Percentiles rank a stretch among this genome's conserved stretches.
Conservation (phyloP, 2,329 filamentous ascomycete species). For the Colletotrichum godetiae region DNA sequence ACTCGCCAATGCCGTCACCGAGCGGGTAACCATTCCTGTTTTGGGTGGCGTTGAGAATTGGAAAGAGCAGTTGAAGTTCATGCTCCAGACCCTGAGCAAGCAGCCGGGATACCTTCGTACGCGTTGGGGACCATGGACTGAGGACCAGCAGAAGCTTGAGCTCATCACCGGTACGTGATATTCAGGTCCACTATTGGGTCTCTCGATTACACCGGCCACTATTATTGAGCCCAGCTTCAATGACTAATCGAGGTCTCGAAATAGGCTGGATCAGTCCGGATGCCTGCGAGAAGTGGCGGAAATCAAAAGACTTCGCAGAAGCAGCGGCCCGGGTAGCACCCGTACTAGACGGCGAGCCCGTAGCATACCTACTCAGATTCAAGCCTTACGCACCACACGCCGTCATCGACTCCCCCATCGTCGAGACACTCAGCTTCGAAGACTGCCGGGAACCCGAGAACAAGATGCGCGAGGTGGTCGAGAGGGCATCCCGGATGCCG, state of each 20-base stretch:
- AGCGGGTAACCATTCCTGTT: conserved; percentile 40
- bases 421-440: conserved; percentile 56
- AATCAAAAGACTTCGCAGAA: conserved; percentile 34
- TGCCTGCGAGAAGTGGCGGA: conserved; percentile 38
- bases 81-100: conserved; percentile 42
- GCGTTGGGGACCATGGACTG: conserved; percentile 42
- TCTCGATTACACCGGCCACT: not conserved
- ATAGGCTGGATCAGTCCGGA: conserved; percentile 41
- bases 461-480: conserved; percentile 37
- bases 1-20: conserved; percentile 35
- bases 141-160: conserved; percentile 42
- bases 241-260: not conserved
- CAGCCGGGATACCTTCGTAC: conserved; percentile 43
- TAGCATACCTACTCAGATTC: conserved; percentile 40
- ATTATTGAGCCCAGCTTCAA: not conserved
- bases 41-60: conserved; percentile 41
- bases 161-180: conserved; percentile 40
- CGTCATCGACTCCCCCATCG: conserved; percentile 42
- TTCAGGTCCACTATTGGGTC: not conserved
- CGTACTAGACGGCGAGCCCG: conserved; percentile 39
- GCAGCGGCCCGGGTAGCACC: conserved; percentile 36
- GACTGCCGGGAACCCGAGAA: conserved; percentile 52
- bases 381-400: conserved; percentile 42
- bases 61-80: conserved; percentile 42
- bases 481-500: conserved; percentile 36